These are phyloP conservation scores for Saccharomycopsis fermentans DNA, from an alignment of 805 yeast species.

Conservation along the genomic window DNA sequence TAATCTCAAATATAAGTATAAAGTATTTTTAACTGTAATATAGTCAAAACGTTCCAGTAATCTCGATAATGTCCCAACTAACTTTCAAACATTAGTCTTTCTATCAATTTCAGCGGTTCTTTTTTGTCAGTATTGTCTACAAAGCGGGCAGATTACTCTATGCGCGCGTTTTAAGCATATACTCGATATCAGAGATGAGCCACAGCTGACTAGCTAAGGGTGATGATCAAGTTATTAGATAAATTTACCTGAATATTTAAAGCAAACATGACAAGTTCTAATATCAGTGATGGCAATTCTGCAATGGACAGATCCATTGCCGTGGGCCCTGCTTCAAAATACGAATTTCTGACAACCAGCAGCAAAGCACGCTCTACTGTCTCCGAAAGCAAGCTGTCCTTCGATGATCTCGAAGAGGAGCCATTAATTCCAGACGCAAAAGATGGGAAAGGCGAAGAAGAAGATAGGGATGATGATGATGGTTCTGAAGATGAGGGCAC, in stretches of 20 bases:
- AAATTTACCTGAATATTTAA: too few species aligned
- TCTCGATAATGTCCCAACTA: neutral
- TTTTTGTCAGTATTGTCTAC: neutral
- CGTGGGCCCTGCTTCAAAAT: too few species aligned
- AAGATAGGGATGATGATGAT: conserved; percentile 10
- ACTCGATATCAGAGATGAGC: neutral
- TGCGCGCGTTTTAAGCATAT: neutral
- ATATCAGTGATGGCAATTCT: too few species aligned
- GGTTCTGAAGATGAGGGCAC: conserved; percentile 7
- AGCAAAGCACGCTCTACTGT: neutral
- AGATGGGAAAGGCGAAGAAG: neutral
- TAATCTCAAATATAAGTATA: too few species aligned
- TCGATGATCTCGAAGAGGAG: neutral
- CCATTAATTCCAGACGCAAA: neutral
- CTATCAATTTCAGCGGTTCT: neutral
- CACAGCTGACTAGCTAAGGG: too few species aligned
- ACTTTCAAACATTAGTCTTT: neutral
- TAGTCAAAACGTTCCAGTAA: too few species aligned
- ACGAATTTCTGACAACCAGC: too few species aligned
- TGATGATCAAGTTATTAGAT: too few species aligned
- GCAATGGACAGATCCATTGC: too few species aligned
- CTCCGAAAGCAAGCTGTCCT: neutral
- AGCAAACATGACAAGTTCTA: too few species aligned
- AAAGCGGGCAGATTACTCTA: neutral
- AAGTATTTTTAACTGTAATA: too few species aligned